Base-by-base conservation (phyloP, 495 filamentous ascomycete species). In the Talaromyces thailandensis region DNA sequence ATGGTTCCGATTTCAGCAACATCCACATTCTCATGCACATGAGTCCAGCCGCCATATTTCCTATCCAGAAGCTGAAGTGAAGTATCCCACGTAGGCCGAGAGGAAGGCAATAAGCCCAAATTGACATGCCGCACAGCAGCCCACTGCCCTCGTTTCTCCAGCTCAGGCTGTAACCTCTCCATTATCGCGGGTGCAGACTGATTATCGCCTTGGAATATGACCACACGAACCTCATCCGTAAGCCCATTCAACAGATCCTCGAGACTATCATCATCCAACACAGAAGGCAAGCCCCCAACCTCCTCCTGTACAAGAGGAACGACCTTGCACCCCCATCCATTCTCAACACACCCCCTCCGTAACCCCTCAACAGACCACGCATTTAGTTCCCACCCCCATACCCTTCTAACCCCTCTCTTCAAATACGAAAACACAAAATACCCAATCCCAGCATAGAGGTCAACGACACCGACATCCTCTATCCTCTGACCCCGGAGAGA, bases 361-460 rank as follows among this genome's bases (percentile, higher is more conserved):
- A 96, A 68, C 0, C 91, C 93, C 72, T 96, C 93, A 0, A 92
- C 83, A 64, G 88, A 91, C 91, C 91, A 96, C 4, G 84, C 81
- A 73, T 92, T 96, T 24, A 97, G 72, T 69, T 97, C 93, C 88
- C 89, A 97, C 66, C 91, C 89, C 62, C 93, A 76, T 8, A 96
- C 88, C 55, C 82, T 79, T 51, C 67, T 68, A 61, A 90, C 76
- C 0, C 92, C 92, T n/a, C 88, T 78, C 62, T 77, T 80, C 21
- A 86, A 77, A 68, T 94, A 96, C 35, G 82, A 86, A 65, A 96
- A 93, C 16, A 88, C 82, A 71, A 96, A 97, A 71, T 97, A 97
- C 2, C 93, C 93, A 63, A 97, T 95, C 0, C 93, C 93, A 2
- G 89, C 89, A 77, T 93, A 96, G 66, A 97, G 73, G 70, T 97